Evolutionary conservation across 192 early-diverging fungal species (phyloP), one percentile per base, ranked within the genome.

Genomic region (Rhizophagus clarus): DNA sequence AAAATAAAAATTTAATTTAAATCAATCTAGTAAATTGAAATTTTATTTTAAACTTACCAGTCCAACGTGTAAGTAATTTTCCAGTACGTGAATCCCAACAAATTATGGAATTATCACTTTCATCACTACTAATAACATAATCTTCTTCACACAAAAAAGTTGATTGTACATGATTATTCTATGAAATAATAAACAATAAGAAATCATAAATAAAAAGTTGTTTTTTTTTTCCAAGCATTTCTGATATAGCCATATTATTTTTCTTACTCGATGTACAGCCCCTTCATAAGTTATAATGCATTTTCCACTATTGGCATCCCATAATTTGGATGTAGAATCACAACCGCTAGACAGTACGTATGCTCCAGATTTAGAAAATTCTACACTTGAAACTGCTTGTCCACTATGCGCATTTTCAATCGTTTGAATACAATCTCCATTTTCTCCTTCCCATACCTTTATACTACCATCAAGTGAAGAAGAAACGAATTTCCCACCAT

Each of bases 381-480:
- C 75, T 0, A 94, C 91, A n/a, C 87, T 91, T 4, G 92, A 93
- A 3, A 93, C 96, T 4, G 91, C 82, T 17, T 83, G 84, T 6
- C 95, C 95, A 34, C 86, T 88, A 82, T 98, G 97, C 0, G 95
- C 97, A 75, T 87, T 84, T 40, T 85, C 88, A 29, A 99, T 90
- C 3, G 93, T 94, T 61, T 89, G 89, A 24, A 94, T 88, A 80
- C 94, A 95, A 31, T 88, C 87, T 1, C 95, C 93, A 1, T 87
- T 87, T 7, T 94, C 93, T 15, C 88, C 90, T 83, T 97, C 95
- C 92, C 95, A 97, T 15, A 97, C 82, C 80, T 94, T 93, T 61
- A 97, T 91, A 6, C 90, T 88, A 0, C 96, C 97, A 85, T 99
- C 97, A 72, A 91, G 84, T 8, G 93, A 93, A 6, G 91, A 88